phyloP scores from a whole-genome alignment of 78 protist species.

The Dictyostelium citrinum region DNA sequence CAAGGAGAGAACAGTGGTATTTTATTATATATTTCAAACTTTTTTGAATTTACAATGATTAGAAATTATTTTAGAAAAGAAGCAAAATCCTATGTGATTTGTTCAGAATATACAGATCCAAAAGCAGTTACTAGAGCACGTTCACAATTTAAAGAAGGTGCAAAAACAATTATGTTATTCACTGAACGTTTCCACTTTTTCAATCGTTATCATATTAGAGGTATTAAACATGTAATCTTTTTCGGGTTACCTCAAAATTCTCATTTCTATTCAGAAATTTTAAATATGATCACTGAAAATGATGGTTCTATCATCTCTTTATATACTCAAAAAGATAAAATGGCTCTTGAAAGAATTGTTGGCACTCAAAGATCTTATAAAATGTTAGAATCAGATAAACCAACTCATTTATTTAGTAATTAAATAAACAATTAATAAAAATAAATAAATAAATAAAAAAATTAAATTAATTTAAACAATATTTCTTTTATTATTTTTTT shows the following conservation, averaged over 20 bases:
- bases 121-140: slow-evolving; percentile 40
- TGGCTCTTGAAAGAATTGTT: slow-evolving; percentile 74
- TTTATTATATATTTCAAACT: slow-evolving; percentile 77
- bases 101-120: slow-evolving; percentile 35
- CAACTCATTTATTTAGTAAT: slow-evolving; percentile 61
- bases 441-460: neutral
- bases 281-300: slow-evolving; percentile 43
- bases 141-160: slow-evolving; percentile 24
- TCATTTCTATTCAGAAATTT: slow-evolving; percentile 31
- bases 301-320: slow-evolving; percentile 49
- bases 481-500: too few relatives aligned
- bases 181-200: slow-evolving; percentile 78
- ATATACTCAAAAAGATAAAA: slow-evolving; percentile 39
- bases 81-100: slow-evolving; percentile 28
- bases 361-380: slow-evolving; percentile 50
- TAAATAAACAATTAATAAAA: neutral
- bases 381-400: slow-evolving; percentile 55
- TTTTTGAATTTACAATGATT: slow-evolving; percentile 87
- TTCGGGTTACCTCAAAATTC: slow-evolving; percentile 69
- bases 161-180: slow-evolving; percentile 36
- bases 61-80: slow-evolving; percentile 79
- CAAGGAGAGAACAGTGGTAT: neutral
- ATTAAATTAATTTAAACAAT: neutral
- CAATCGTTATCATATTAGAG: slow-evolving; percentile 41
- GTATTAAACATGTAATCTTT: slow-evolving; percentile 66